Base-by-base conservation (phyloP, 2,329 filamentous ascomycete genomes). In the Bretziella fagacearum region DNA sequence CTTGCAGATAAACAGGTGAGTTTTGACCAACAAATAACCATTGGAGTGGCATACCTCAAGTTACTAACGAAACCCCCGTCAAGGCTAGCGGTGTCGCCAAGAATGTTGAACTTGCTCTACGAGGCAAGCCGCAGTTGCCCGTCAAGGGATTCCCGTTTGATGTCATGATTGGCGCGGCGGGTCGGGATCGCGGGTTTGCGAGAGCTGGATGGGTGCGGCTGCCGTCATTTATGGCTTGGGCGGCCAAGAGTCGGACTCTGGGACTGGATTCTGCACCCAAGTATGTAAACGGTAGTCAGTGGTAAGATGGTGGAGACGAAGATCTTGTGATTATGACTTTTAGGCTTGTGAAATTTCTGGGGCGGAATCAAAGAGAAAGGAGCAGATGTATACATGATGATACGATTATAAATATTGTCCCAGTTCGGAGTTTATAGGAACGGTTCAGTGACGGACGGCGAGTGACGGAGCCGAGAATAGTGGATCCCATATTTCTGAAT, bases 1-100 rank as follows among this genome's bases (percentile, higher is more conserved):
- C 66, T 73, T 48, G 74, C 74, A 0, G 76, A 73, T 49, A 70
- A 71, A 53, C 71, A 74, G 57, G 65, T 65, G 48, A 55, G 62
- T 13, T n/a, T 55, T 13, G 15, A 25, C 15, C 6, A 15, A n/a
- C 39, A 17, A 22, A 20, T 17, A 11, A 46, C 6, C 8, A 22
- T 6, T 5, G 17, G 39, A 6, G 8, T 33, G 17, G 17, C 30
- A 15, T 8, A 20, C 17, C 37, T 15, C 20, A 30, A 7, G 15
- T 43, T 39, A 51, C n/a, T 23, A 33, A 30, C 15, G 4, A 18
- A 20, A 30, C 23, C 26, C 10, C 29, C 32, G 13, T 30, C 23
- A 37, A 65, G 66, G 69, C 70, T 2, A 64, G 63, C 17, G 67
- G 66, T 25, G 69, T 73, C 2, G 67, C 61, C 40, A 71, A 68